Percentiles rank a stretch among this genome's conserved stretches.
Evolutionary conservation across 257 asterid genomes (phyloP).

Genomic region (Scutellaria galericulata): DNA sequence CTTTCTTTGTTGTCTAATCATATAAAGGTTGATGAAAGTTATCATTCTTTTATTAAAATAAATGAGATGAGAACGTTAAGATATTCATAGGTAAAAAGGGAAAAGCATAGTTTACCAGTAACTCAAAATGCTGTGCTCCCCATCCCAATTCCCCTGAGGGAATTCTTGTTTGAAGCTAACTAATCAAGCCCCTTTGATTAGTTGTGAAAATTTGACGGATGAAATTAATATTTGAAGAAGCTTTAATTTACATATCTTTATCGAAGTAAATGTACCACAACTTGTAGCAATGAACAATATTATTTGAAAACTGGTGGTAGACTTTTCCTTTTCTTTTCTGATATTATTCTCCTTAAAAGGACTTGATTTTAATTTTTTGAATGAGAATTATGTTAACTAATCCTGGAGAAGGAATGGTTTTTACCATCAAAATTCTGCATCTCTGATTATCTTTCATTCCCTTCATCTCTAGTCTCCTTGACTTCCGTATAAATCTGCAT

Average conservation of each 20-base stretch:
- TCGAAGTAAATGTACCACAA: neutral
- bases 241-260: neutral
- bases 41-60: neutral
- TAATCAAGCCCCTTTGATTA: conserved; percentile 17
- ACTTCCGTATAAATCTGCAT: conserved; percentile 16
- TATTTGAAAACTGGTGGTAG: conserved; percentile 1
- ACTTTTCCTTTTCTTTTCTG: neutral
- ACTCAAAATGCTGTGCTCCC: conserved; percentile 1
- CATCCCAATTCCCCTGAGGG: neutral
- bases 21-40: neutral
- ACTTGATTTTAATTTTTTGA: conserved; percentile 2
- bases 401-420: conserved; percentile 7
- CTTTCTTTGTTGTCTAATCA: no score
- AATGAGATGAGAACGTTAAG: neutral
- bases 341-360: neutral
- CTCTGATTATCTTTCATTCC: conserved; percentile 11
- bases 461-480: conserved; percentile 17
- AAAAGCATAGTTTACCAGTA: neutral
- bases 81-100: neutral
- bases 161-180: conserved; percentile 7
- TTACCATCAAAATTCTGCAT: neutral
- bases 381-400: conserved; percentile 6
- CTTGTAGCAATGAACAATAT: neutral
- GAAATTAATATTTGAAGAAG: conserved; percentile 8
- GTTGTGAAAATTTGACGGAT: neutral